Base-by-base conservation (phyloP, 306 rosid genomes). In the Quercus engelmannii region DNA sequence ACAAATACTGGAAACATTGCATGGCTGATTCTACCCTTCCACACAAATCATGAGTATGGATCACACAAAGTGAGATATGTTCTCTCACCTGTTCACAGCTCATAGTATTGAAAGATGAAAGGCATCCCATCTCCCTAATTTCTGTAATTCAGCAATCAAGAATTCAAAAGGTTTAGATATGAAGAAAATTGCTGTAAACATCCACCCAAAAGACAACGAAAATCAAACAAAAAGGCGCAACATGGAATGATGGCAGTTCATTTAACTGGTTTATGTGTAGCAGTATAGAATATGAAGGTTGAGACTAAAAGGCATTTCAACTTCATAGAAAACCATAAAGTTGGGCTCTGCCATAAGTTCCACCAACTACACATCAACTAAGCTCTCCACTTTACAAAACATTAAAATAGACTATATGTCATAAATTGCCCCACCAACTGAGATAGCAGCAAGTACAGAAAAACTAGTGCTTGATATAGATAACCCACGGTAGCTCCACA, bases 21-120 rank as follows among this genome's bases (percentile, higher is more conserved):
- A 63, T 77, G 74, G 55, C n/a, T 78, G 71, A 69, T 69, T 64
- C 76, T 69, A 81, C 79, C 74, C 80, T 73, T 81, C 65, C 76
- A 82, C 76, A 74, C 65, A 55, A 62, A 80, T 64, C 23, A 69
- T 49, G 58, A 78, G 38, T 82, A 58, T 71, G 81, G 72, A 82
- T 79, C 82, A 82, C 78, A 85, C 77, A 79, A 73, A 61, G 76
- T 69, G 83, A 76, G 73, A 78, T 65, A 33, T 75, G 74, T 43
- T 41, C 46, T 81, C 91, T 87, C 92, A 86, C 89, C 91, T 89
- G 92, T 78, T 78, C 85, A 86, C 82, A 80, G 85, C 88, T 82
- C 88, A 83, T 56, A 73, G 80, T 76, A 79, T 79, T 74, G 88
- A 86, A 76, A 78, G 87, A 83, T 82, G 86, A 79, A 74, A 83